Percentiles rank a stretch among this genome's conserved stretches.
These are phyloP conservation scores for Penicillium tannophilum DNA, from an alignment of 495 filamentous ascomycete species.

Conservation along the genomic window DNA sequence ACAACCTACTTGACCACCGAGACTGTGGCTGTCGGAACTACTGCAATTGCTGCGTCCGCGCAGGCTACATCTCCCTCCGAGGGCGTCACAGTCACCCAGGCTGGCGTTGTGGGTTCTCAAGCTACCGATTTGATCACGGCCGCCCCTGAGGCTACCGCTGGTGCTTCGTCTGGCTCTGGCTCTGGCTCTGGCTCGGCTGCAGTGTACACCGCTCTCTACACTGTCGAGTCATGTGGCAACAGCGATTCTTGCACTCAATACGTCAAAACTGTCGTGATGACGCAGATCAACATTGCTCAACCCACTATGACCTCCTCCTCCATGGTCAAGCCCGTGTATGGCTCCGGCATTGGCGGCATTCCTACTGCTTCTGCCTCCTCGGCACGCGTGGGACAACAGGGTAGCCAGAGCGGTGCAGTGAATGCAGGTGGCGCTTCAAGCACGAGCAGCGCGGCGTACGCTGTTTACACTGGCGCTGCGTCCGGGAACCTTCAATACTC, in stretches of 20 bases:
- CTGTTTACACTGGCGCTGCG: conserved; percentile 9
- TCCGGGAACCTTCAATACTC: not conserved
- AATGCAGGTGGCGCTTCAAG: not conserved
- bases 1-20: conserved; percentile 9
- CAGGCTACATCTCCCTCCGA: not conserved
- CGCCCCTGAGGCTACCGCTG: not conserved
- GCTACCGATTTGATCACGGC: not conserved
- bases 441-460: conserved; percentile 4
- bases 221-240: conserved; percentile 5
- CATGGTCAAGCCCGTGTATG: not conserved
- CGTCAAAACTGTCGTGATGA: conserved; percentile 10
- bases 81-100: not conserved
- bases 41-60: conserved; percentile 1
- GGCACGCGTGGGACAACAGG: not conserved
- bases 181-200: not conserved
- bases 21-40: conserved; percentile 12
- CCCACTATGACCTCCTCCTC: not conserved
- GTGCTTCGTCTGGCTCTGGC: not conserved
- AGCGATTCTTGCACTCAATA: conserved; percentile 6
- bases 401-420: not conserved
- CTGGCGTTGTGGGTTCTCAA: not conserved
- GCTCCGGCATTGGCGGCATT: not conserved
- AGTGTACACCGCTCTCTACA: conserved; percentile 2
- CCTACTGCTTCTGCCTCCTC: conserved; percentile 8
- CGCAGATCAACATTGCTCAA: conserved; percentile 5